phyloP scores from a whole-genome alignment of 768 basidiomycete genomes.

The Baorangia bicolor region DNA sequence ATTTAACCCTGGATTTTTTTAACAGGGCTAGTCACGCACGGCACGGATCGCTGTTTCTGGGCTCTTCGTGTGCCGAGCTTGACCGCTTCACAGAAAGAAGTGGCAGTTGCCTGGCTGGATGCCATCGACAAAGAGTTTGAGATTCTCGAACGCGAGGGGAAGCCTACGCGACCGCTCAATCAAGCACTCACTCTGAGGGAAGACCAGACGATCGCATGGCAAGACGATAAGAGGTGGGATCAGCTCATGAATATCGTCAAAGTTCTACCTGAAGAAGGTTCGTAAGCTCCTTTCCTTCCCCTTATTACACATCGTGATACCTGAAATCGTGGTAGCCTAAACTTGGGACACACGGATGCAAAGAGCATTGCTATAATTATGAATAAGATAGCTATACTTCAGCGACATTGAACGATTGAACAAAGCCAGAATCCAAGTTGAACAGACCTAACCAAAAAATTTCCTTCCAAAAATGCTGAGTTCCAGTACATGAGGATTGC shows the following conservation, averaged over 20 bases:
- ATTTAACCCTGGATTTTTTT: background rate
- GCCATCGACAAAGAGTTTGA: conserved; percentile 46
- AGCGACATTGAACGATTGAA: background rate
- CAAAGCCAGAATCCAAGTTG: background rate
- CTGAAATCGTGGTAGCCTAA: background rate
- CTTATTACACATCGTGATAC: background rate
- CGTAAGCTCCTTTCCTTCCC: background rate
- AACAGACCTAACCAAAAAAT: background rate
- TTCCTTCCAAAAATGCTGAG: background rate
- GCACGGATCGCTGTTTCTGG: conserved; percentile 62
- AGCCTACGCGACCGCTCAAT: conserved; percentile 32
- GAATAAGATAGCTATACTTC: conserved; percentile 7
- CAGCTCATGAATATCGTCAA: conserved; percentile 40
- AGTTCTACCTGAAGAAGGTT: conserved; percentile 29
- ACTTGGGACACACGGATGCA: background rate
- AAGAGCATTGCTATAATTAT: background rate
- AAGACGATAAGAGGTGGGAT: conserved; percentile 53
- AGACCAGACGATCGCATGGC: conserved; percentile 56
- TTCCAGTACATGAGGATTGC: background rate
- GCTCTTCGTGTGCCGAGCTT: conserved; percentile 54
- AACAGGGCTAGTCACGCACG: conserved; percentile 71
- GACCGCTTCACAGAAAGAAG: conserved; percentile 40
- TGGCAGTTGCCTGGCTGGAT: conserved; percentile 58
- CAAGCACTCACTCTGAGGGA: conserved; percentile 50
- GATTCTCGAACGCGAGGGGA: conserved; percentile 38